Conservation (phyloP, 768 basidiomycete genomes). For the Kwoniella europaea region DNA sequence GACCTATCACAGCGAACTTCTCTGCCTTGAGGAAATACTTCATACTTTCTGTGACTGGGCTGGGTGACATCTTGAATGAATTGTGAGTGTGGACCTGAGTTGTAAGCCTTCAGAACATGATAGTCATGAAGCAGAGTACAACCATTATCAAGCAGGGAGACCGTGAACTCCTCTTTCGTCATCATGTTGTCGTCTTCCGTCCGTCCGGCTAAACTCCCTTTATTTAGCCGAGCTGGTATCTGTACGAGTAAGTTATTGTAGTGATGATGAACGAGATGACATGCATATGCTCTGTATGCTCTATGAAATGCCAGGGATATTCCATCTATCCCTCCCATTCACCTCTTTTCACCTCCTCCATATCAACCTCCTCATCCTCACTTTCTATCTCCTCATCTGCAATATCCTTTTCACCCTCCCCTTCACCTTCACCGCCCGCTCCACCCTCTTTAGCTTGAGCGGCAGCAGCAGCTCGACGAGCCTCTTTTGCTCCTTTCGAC, state of each 20-base stretch:
- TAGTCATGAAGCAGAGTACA: background rate
- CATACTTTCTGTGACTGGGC: conserved; percentile 27
- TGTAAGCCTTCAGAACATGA: background rate
- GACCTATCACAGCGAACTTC: conserved; percentile 50
- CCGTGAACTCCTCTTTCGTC: background rate
- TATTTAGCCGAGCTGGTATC: background rate
- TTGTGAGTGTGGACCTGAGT: background rate
- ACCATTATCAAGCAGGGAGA: background rate
- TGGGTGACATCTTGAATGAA: background rate
- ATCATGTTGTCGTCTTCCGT: background rate
- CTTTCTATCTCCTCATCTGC: conserved; percentile 59
- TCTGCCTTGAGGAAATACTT: conserved; percentile 45
- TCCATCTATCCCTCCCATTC: background rate
- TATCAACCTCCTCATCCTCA: conserved; percentile 60
- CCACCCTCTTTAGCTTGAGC: conserved; percentile 12
- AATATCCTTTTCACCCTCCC: conserved; percentile 61
- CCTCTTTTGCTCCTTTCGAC: conserved; percentile 61
- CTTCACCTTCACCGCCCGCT: conserved; percentile 22
- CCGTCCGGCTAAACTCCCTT: background rate
- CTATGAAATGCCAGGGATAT: background rate
- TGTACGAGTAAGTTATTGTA: too few species aligned
- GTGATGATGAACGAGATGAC: background rate
- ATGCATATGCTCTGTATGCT: background rate
- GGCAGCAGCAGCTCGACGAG: conserved; percentile 26
- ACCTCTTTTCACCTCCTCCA: conserved; percentile 59